A percentile compares a stretch with the other conserved stretches of the same genome.
phyloP scores from a whole-genome alignment of 2,329 filamentous ascomycete species.

The Drechslera avenae region DNA sequence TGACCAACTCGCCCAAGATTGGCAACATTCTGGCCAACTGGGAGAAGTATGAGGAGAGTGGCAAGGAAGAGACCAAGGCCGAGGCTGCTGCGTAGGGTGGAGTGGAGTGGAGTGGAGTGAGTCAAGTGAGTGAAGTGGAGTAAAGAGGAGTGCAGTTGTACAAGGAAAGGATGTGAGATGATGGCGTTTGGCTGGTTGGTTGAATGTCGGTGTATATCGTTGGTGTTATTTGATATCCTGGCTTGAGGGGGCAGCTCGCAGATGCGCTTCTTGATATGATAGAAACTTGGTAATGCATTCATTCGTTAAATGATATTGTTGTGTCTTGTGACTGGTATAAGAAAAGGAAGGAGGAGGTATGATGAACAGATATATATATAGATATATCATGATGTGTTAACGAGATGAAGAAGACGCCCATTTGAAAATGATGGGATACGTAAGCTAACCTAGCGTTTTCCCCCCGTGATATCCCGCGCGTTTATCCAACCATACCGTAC shows the following conservation, averaged over 20 bases:
- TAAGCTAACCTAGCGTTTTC: too few relatives aligned
- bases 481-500: too few relatives aligned
- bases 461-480: too few relatives aligned
- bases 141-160: not conserved
- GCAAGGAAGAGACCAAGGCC: slow-evolving; percentile 32
- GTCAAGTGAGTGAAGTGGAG: not conserved
- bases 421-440: too few relatives aligned
- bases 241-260: not conserved
- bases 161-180: not conserved
- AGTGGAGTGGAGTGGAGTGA: not conserved
- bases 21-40: slow-evolving; percentile 80
- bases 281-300: slow-evolving; percentile 6
- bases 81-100: slow-evolving; percentile 25
- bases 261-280: slow-evolving; percentile 1
- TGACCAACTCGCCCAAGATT: slow-evolving; percentile 83
- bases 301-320: not conserved
- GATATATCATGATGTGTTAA: too few relatives aligned
- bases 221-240: slow-evolving; percentile 10
- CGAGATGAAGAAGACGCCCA: too few relatives aligned
- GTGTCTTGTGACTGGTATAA: not conserved
- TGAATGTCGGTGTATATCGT: not conserved
- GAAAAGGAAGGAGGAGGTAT: too few relatives aligned
- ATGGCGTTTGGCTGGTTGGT: slow-evolving; percentile 5
- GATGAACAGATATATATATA: too few relatives aligned
- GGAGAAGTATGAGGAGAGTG: slow-evolving; percentile 57